Base-by-base conservation (phyloP, 331 rosid species). In the Arachis monticola region DNA sequence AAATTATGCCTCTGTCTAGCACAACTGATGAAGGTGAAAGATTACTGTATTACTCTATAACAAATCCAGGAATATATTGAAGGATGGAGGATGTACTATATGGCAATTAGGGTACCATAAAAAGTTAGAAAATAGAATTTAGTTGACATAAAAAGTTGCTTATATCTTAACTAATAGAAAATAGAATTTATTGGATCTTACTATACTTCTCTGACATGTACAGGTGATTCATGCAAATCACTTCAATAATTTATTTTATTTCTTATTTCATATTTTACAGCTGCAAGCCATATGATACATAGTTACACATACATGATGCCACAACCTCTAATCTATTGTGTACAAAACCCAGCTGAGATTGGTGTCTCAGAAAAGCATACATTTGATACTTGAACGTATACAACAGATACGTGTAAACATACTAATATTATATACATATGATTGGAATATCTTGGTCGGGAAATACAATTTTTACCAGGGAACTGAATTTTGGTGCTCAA, bases 401-500 rank as follows among this genome's bases (percentile, higher is more conserved):
- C 76, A 75, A 50, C 10, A 48, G 11, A 48, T 48, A 78, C 62
- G 22, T 69, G 44, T 64, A 60, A 64, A 41, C 69, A 74, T 61
- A 60, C 22, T 40, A 13, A 73, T 80, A 50, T 64, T 74, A 85
- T 35, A 35, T 60, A 59, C 77, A 61, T 8, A 79, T 47, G 81
- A 35, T 58, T 74, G 79, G 75, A 73, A 68, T 72, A 60, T 68
- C 52, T 35, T 66, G 77, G 87, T 79, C 63, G 75, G 70, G 84
- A 70, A 70, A 57, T 64, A 31, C 17, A 22, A 53, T 53, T 66
- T 74, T 66, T 44, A 35, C 55, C 30, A 52, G 12, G 70, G 12
- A 64, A 62, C 77, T 77, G 78, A 69, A 61, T 84, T 77, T 58
- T 76, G 81, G 4, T 84, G 70, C 77, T 14, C 70, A 22, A 74